Base-by-base conservation (phyloP, 179 eudicot genomes). In the Amaranthus tricolor region DNA sequence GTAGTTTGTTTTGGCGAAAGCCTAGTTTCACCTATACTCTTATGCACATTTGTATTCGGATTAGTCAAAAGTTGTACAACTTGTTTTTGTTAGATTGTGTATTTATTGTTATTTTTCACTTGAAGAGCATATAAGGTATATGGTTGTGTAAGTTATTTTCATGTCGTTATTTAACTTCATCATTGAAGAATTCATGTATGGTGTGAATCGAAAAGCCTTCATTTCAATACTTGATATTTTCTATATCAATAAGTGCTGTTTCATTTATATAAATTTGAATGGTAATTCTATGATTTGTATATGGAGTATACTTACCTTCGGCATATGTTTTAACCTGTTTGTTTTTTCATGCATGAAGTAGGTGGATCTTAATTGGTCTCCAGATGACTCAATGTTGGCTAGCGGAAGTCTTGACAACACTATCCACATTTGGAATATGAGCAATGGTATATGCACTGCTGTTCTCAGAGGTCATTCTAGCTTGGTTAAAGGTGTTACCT, bases 291-390 rank as follows among this genome's bases (percentile, higher is more conserved):
- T 71, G 44, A 4, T 52, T 66, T 45, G 8, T 57, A 21, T 43
- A 43, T 47, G 68, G 56, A 72, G 17, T 43, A 66, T 76, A 40
- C 47, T 61, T 51, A n/a, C 14, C 31, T 16, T 71, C 47, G 19
- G 6, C 70, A 47, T 15, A 57, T 51, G 63, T 60, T 84, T 75
- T 88, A 85, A 87, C 80, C 88, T 79, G 67, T 75, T 68, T 68
- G 74, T 81, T 84, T 81, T 87, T 80, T 84, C 78, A 80, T 92
- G 96, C 86, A 80, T 86, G 79, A 91, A 89, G 95, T 95, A 95
- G 99, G 99, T 92, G 89, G 99, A 95, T 93, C 97, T 95, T 80
- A 94, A 90, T 87, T 95, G 99, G 97, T 94, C 98, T 76, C 97
- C 97, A 40, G 97, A 94, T 88, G 97, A 94, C 82, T 89, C 96